Conservation (phyloP, 2,329 filamentous ascomycete species). For the Chalara sp. region DNA sequence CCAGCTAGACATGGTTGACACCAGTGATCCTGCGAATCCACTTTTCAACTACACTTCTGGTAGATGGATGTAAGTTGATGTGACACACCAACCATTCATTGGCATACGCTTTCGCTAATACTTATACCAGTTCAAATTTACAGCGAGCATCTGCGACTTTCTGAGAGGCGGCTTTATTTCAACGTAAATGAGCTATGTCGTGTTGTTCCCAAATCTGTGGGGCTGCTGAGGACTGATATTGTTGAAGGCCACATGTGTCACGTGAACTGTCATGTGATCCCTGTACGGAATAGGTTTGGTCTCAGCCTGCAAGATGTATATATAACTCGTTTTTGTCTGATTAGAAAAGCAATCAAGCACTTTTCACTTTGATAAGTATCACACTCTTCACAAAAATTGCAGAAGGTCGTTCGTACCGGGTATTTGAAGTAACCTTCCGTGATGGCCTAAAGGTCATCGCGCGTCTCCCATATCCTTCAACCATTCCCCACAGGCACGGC, state of each 20-base stretch:
- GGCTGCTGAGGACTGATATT: constrained; percentile 12
- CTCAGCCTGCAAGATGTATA: too few relatives aligned
- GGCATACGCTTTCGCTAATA: constrained; percentile 5
- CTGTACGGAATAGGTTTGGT: too few relatives aligned
- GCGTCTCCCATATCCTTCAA: constrained; percentile 16
- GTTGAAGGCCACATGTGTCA: too few relatives aligned
- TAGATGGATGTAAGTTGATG: constrained; percentile 21
- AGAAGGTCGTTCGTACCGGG: constrained; percentile 22
- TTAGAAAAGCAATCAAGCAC: too few relatives aligned
- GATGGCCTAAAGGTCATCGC: constrained; percentile 20
- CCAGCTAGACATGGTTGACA: too few relatives aligned
- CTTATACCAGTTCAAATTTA: constrained; percentile 13
- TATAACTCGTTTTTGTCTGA: too few relatives aligned
- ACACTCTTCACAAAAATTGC: constrained; percentile 19
- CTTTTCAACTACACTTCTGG: constrained; percentile 24
- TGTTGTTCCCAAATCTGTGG: constrained; percentile 19
- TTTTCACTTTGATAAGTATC: too few relatives aligned
- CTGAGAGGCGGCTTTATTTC: constrained; percentile 20
- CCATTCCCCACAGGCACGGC: constrained; percentile 9
- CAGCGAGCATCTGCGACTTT: constrained; percentile 21
- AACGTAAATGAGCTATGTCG: constrained; percentile 17
- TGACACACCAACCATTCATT: constrained; percentile 6
- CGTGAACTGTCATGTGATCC: too few relatives aligned
- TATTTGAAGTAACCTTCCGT: constrained; percentile 20
- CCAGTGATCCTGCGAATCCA: constrained; percentile 2